A percentile compares a stretch with the other conserved stretches of the same genome.
Conservation (phyloP, 495 filamentous ascomycete species). For the Hyaloscypha bicolor region DNA sequence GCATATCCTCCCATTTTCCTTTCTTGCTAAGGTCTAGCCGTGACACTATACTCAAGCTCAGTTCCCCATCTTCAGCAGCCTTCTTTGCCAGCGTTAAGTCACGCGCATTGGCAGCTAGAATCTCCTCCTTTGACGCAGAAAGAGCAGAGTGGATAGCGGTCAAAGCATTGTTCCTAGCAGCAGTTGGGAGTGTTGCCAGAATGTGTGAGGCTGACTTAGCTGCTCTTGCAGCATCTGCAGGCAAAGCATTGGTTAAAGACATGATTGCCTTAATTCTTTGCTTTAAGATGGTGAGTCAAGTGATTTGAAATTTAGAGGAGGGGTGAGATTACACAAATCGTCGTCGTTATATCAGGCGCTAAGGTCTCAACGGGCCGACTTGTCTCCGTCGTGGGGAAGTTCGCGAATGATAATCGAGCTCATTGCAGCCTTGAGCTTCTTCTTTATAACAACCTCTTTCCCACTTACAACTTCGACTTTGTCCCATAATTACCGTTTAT, state of each 20-base stretch:
- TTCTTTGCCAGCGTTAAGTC: slow-evolving; percentile 75
- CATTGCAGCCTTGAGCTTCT: slow-evolving; percentile 13
- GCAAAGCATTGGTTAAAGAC: slow-evolving; percentile 75
- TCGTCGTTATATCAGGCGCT: not conserved
- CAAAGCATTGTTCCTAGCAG: slow-evolving; percentile 79
- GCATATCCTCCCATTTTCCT: slow-evolving; percentile 97
- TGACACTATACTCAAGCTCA: slow-evolving; percentile 88
- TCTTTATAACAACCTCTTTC: not conserved
- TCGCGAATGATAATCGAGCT: slow-evolving; percentile 2
- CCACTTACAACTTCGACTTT: not conserved
- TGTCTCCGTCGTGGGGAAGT: slow-evolving; percentile 6
- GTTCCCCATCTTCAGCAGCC: slow-evolving; percentile 69
- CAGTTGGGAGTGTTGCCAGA: slow-evolving; percentile 64
- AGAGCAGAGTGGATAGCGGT: slow-evolving; percentile 79
- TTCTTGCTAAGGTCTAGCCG: slow-evolving; percentile 80
- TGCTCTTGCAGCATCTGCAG: slow-evolving; percentile 64
- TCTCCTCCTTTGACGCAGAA: slow-evolving; percentile 63
- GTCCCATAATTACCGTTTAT: not conserved
- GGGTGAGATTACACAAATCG: slow-evolving; percentile 6
- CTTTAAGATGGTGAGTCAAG: slow-evolving; percentile 11
- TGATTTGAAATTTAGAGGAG: slow-evolving; percentile 13
- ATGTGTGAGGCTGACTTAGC: slow-evolving; percentile 72
- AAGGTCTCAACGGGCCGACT: not conserved
- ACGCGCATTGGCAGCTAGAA: slow-evolving; percentile 81
- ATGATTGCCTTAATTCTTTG: slow-evolving; percentile 41